Conservation (phyloP, 2,329 filamentous ascomycete genomes). For the Fusarium virguliforme region DNA sequence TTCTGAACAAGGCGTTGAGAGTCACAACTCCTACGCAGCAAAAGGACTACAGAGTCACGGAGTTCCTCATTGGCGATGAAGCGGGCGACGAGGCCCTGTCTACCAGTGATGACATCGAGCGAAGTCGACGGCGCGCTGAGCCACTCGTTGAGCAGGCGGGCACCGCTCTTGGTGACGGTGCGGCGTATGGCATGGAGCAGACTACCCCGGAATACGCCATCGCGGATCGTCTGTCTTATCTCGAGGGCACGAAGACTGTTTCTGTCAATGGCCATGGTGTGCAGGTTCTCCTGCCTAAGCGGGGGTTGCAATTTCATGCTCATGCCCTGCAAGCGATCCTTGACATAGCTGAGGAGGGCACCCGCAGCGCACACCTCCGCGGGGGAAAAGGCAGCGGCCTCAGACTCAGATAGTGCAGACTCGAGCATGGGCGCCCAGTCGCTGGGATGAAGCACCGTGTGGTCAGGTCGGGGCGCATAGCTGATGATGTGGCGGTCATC, state of each 20-base stretch:
- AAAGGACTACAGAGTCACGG: constrained; percentile 76
- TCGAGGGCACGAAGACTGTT: constrained; percentile 92
- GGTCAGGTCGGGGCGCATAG: constrained; percentile 74
- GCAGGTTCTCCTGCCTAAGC: constrained; percentile 78
- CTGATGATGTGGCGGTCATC: constrained; percentile 85
- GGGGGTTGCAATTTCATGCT: constrained; percentile 89
- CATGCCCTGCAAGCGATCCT: constrained; percentile 81
- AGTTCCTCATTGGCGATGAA: constrained; percentile 79
- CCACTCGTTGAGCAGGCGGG: constrained; percentile 86
- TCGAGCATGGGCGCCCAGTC: constrained; percentile 87
- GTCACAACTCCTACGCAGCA: constrained; percentile 85
- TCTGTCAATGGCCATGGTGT: constrained; percentile 92
- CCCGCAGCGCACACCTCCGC: constrained; percentile 84
- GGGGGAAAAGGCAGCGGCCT: constrained; percentile 71
- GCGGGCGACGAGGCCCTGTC: constrained; percentile 85
- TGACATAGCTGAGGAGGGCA: constrained; percentile 87
- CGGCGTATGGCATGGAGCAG: constrained; percentile 90
- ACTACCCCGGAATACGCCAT: constrained; percentile 85
- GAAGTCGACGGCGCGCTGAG: constrained; percentile 95
- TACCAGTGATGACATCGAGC: constrained; percentile 80
- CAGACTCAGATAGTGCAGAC: constrained; percentile 72
- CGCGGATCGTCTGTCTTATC: constrained; percentile 87
- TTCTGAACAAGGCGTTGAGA: constrained; percentile 93
- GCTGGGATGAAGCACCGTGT: constrained; percentile 65
- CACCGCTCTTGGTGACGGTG: constrained; percentile 93